These are phyloP conservation scores for Globisporangium rhizosaccharum DNA, from an alignment of 352 stramenopile genomes.

Conservation along the genomic window DNA sequence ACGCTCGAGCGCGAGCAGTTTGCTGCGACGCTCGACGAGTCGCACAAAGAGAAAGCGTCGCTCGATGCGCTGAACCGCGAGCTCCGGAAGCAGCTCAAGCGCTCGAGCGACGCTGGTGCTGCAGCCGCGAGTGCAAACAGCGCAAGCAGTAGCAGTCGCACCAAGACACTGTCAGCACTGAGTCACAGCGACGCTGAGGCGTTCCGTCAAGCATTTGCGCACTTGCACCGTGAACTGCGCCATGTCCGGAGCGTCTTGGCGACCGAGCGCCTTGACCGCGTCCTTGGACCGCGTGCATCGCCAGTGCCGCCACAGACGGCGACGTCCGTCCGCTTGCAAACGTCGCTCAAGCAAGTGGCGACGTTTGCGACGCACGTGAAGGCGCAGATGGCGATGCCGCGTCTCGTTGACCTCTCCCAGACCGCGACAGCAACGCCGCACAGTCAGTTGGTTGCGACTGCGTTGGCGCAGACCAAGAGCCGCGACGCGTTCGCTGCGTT, in stretches of 20 bases:
- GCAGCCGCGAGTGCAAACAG: slow-evolving; percentile 15
- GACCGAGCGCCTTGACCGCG: slow-evolving; percentile 50
- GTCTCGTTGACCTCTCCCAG: slow-evolving; percentile 48
- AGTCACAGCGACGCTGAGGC: slow-evolving; percentile 44
- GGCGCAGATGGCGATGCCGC: slow-evolving; percentile 59
- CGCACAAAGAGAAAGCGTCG: slow-evolving; percentile 74
- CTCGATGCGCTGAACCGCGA: slow-evolving; percentile 69
- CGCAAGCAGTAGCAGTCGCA: slow-evolving; percentile 11
- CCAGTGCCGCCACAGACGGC: background rate
- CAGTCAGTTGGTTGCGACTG: slow-evolving; percentile 41
- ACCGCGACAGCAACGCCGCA: slow-evolving; percentile 19
- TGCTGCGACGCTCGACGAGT: slow-evolving; percentile 63
- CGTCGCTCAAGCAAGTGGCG: slow-evolving; percentile 42
- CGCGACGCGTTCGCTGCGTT: slow-evolving; percentile 35
- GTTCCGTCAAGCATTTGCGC: slow-evolving; percentile 50
- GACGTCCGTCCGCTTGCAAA: slow-evolving; percentile 22
- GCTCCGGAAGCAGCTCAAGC: slow-evolving; percentile 76
- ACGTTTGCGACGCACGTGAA: slow-evolving; percentile 48
- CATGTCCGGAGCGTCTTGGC: slow-evolving; percentile 42
- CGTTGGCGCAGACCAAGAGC: slow-evolving; percentile 41
- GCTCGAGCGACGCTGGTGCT: slow-evolving; percentile 38
- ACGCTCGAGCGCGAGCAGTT: slow-evolving; percentile 73
- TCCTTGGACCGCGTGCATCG: slow-evolving; percentile 27
- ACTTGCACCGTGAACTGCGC: slow-evolving; percentile 50
- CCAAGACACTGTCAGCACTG: slow-evolving; percentile 24